Conservation (phyloP, 2,329 filamentous ascomycete species). For the Ceratocystiopsis sp. region DNA sequence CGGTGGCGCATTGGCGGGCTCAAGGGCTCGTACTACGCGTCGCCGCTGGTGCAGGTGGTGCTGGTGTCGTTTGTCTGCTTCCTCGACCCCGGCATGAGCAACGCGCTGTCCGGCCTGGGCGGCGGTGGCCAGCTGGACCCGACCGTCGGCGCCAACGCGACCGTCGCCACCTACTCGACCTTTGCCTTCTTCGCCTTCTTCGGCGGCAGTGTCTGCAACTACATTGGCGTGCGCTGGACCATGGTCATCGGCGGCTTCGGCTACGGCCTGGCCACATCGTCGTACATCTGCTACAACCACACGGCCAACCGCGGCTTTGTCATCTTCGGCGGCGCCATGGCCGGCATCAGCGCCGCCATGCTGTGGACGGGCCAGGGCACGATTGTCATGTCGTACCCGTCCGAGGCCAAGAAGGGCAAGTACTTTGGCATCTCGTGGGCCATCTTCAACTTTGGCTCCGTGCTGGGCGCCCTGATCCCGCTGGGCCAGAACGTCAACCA, state of each 20-base stretch:
- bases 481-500: constrained; percentile 1
- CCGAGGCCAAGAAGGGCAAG: constrained; percentile 1
- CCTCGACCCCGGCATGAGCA: constrained; percentile 13
- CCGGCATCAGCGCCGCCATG: constrained; percentile 62
- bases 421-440: constrained; percentile 21
- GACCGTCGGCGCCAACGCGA: constrained; percentile 36
- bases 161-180: constrained; percentile 34
- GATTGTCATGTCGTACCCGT: constrained; percentile 80
- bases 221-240: constrained; percentile 50
- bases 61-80: constrained; percentile 7
- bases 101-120: constrained; percentile 7
- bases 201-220: constrained; percentile 52
- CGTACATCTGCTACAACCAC: constrained; percentile 55
- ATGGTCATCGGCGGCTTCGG: constrained; percentile 58
- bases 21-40: constrained; percentile 29
- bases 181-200: constrained; percentile 21
- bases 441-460: constrained; percentile 1
- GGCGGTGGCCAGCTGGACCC: constrained; percentile 34
- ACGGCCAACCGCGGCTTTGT: constrained; percentile 51
- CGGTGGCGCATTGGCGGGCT: constrained; percentile 34
- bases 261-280: constrained; percentile 57
- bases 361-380: constrained; percentile 71
- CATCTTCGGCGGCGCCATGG: constrained; percentile 56
- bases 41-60: constrained; percentile 2
- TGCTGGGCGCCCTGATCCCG: neutral